Conservation (phyloP, 805 yeast genomes). For the Limtongozyma cylindracea region DNA sequence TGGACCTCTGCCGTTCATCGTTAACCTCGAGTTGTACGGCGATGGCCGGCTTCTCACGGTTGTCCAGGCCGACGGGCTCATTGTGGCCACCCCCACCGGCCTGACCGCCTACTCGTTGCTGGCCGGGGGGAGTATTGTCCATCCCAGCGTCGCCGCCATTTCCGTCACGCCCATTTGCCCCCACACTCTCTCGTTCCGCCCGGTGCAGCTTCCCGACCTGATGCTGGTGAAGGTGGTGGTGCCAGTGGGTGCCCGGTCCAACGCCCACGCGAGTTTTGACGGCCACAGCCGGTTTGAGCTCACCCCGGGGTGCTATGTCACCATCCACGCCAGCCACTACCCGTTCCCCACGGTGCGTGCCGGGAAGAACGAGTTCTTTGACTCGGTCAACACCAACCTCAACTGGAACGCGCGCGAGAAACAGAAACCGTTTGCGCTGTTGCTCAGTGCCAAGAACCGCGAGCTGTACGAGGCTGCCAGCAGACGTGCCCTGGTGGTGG, state of each 20-base stretch:
- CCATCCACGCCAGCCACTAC: conserved; percentile 64
- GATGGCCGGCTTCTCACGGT: conserved; percentile 67
- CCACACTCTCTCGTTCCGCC: conserved; percentile 81
- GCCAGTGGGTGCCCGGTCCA: conserved; percentile 52
- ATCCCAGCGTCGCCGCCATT: conserved; percentile 82
- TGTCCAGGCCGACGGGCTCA: conserved; percentile 86
- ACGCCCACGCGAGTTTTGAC: conserved; percentile 95
- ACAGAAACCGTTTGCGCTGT: conserved; percentile 56
- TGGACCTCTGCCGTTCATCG: conserved; percentile 83
- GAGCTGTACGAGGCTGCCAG: conserved; percentile 7
- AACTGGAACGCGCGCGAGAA: conserved; percentile 88
- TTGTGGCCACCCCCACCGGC: conserved; percentile 87
- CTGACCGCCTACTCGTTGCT: conserved; percentile 89
- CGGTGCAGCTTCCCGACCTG: conserved; percentile 82
- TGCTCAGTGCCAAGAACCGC: conserved; percentile 26
- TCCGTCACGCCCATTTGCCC: conserved; percentile 93
- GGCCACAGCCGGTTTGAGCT: conserved; percentile 76
- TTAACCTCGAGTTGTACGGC: conserved; percentile 75
- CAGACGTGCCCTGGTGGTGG: no score
- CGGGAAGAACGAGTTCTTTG: conserved; percentile 53
- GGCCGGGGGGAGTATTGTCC: conserved; percentile 89
- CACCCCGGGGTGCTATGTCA: conserved; percentile 60
- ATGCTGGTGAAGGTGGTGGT: conserved; percentile 66
- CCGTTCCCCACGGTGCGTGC: conserved; percentile 86
- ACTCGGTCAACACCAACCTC: conserved; percentile 60